Evolutionary conservation across 2,329 filamentous ascomycete genomes (phyloP).

Genomic region (Diaporthe helianthi): DNA sequence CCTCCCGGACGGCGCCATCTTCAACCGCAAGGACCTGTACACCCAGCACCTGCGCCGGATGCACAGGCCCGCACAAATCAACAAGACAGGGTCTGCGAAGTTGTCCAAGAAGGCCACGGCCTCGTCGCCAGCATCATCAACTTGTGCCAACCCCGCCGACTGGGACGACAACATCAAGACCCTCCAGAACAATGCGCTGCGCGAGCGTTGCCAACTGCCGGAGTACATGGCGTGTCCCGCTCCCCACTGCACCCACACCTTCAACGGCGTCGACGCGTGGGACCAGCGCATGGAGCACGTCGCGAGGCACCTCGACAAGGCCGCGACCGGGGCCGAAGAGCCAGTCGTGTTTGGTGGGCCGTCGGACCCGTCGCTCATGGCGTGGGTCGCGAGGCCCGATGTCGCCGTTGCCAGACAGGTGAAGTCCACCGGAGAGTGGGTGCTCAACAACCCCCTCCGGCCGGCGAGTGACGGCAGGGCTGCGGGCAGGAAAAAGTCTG

Average conservation of each 20-base stretch:
- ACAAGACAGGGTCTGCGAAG: conserved; percentile 39
- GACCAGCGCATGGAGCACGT: conserved; percentile 88
- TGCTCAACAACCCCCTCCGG: conserved; percentile 43
- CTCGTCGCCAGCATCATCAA: not conserved
- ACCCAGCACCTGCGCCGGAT: conserved; percentile 87
- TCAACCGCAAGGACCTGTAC: conserved; percentile 93
- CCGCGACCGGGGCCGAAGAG: conserved; percentile 44
- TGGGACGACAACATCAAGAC: conserved; percentile 62
- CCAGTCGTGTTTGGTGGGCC: conserved; percentile 49
- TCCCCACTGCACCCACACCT: conserved; percentile 62
- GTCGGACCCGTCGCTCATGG: conserved; percentile 47
- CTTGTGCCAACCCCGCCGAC: conserved; percentile 37
- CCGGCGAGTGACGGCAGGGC: conserved; percentile 27
- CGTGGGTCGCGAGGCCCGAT: conserved; percentile 48
- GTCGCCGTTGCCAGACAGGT: conserved; percentile 47
- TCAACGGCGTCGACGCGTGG: conserved; percentile 73
- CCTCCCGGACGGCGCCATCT: conserved; percentile 66
- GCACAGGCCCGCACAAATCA: conserved; percentile 66
- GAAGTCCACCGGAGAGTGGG: conserved; percentile 42
- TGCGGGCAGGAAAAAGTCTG: conserved; percentile 24
- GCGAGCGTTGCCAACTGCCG: conserved; percentile 68
- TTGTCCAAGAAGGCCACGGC: conserved; percentile 16
- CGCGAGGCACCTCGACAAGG: conserved; percentile 76
- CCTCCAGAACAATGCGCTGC: conserved; percentile 66
- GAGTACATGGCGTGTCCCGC: conserved; percentile 66